Conservation (phyloP, 257 asterid genomes). For the Echites panduratus region DNA sequence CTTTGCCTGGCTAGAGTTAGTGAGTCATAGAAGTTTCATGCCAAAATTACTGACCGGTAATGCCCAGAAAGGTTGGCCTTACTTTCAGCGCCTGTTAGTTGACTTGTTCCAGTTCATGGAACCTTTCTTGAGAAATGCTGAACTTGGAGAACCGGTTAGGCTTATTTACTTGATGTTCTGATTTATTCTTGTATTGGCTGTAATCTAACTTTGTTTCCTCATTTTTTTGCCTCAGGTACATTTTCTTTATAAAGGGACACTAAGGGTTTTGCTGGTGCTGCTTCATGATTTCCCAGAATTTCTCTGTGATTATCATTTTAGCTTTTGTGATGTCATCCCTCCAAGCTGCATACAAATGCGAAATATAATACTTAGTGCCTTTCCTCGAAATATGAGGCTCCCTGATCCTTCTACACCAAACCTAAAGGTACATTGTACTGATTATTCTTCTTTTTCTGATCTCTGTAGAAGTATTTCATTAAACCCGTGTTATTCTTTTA, state of each 20-base stretch:
- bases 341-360: constrained; percentile 98
- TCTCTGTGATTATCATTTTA: constrained; percentile 97
- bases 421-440: constrained; percentile 49
- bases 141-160: constrained; percentile 82
- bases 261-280: constrained; percentile 88
- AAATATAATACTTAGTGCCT: constrained; percentile 89
- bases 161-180: constrained; percentile 1
- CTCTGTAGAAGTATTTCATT: no score
- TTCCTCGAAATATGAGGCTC: constrained; percentile 97
- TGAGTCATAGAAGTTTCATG: constrained; percentile 97
- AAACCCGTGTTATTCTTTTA: constrained; percentile 18
- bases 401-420: constrained; percentile 98
- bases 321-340: constrained; percentile 98
- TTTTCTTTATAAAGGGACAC: constrained; percentile 85
- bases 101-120: constrained; percentile 96
- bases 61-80: constrained; percentile 95
- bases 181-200: constrained; percentile 5
- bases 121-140: constrained; percentile 92
- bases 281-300: constrained; percentile 98
- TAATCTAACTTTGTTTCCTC: constrained; percentile 6
- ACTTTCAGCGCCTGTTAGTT: constrained; percentile 74
- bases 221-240: constrained; percentile 45
- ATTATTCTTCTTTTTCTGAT: neutral
- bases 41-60: constrained; percentile 86
- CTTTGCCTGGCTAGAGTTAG: constrained; percentile 96